Evolutionary conservation across 2,329 filamentous ascomycete genomes (phyloP).

Genomic region (Alternaria gansuensis): DNA sequence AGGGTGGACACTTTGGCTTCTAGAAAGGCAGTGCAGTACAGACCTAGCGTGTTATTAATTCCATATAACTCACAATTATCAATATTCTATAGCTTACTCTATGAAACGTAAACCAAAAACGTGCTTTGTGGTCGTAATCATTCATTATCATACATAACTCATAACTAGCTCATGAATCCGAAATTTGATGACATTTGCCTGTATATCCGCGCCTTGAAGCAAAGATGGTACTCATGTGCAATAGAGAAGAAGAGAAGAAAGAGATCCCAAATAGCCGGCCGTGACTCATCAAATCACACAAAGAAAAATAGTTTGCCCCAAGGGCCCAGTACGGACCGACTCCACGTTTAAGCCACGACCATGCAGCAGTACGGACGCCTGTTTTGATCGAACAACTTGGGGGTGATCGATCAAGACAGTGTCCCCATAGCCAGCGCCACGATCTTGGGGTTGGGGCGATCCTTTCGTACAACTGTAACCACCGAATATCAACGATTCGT

Average conservation of each 20-base stretch:
- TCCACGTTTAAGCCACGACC: not conserved
- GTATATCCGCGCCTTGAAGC: constrained; percentile 11
- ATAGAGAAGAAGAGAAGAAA: constrained; percentile 8
- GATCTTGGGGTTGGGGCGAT: constrained; percentile 54
- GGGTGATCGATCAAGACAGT: constrained; percentile 7
- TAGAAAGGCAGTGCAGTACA: not conserved
- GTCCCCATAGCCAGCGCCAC: constrained; percentile 43
- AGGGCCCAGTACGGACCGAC: not conserved
- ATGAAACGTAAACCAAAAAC: not conserved
- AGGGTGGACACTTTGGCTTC: not conserved
- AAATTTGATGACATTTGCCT: constrained; percentile 13
- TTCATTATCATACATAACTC: constrained; percentile 16
- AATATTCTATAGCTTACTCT: no score
- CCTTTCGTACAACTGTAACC: constrained; percentile 46
- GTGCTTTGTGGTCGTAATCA: not conserved
- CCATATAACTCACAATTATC: not conserved
- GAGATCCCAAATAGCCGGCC: constrained; percentile 1
- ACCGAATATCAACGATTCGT: constrained; percentile 48
- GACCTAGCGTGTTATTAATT: not conserved
- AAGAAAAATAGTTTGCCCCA: not conserved
- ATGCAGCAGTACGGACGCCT: not conserved
- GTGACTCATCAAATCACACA: not conserved
- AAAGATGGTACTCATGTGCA: constrained; percentile 4
- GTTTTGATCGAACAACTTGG: not conserved
- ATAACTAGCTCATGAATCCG: not conserved